Evolutionary conservation across 2,329 filamentous ascomycete genomes (phyloP), one percentile per base, ranked within the genome.

Genomic region (Hortaea werneckii): DNA sequence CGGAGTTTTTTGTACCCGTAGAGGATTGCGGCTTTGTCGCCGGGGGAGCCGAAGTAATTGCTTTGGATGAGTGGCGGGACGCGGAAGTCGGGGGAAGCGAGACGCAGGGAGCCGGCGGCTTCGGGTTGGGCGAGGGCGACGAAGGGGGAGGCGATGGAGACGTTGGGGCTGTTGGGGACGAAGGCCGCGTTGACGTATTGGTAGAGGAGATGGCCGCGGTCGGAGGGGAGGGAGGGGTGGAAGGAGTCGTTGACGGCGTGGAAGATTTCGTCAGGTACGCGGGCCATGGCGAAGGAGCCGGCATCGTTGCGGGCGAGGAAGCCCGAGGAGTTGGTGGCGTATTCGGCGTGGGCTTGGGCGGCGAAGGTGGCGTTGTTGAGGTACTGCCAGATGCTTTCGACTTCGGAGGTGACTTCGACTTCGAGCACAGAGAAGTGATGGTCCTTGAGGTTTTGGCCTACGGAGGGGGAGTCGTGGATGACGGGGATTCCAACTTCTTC

Each of bases 361-460:
- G 54, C 55, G 49, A 59, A 56, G 6, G 53, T 54, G 3, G 45
- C 41, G 37, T 61, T 56, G 42, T 40, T 13, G 35, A 44, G 34
- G 32, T 35, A 35, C 32, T 35, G 32, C 32, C 32, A 35, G 9
- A 35, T n/a, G 32, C 9, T 35, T 35, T 35, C 9, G 32, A 35
- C 32, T 9, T 26, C 26, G 66, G 61, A 5, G 56, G 58, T 5
- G 59, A 64, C 57, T 41, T 70, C 65, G 40, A 73, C 73, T 10
- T 75, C 66, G 44, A 75, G 66, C 1, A 70, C 68, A 29, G 79
- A 68, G 49, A 74, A 74, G 37, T 75, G 75, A 37, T 81, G 79
- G 54, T 85, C 79, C 47, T 80, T 68, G 0, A 85, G 67, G 59
- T 83, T 80, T 50, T 72, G 74, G 1, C 81, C 81, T 2, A 85